Evolutionary conservation across 495 filamentous ascomycete species (phyloP), one percentile per base, ranked within the genome.

Genomic region (Hyaloscypha bicolor): DNA sequence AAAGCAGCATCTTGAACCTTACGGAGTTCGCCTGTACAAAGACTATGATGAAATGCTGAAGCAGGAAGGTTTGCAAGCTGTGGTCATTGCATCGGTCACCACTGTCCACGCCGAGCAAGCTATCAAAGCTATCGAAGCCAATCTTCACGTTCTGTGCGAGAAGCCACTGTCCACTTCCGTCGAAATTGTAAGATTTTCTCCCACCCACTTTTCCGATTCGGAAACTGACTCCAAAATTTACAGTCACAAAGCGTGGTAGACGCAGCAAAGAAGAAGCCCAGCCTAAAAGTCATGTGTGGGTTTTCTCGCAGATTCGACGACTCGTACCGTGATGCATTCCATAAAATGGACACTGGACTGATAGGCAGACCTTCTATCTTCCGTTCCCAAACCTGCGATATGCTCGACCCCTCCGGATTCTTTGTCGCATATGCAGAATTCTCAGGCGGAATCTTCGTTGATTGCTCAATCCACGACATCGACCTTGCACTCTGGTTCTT

Each of bases 401-500:
- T 81, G 69, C 78, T 81, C 39, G 85, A 87, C 53, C 83, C 83
- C 0, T 74, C 72, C 35, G 84, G 84, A 0, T 86, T 85, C 77
- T 87, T 84, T 66, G 82, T 88, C 37, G 79, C 78, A 8, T 87
- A 87, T 73, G 82, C 85, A 21, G 76, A 82, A 57, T 82, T 79
- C 75, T 80, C 76, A 14, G 85, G 85, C 33, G 85, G 85, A 0
- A 72, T 86, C 64, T 88, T 88, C 62, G 85, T 87, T 19, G 85
- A 87, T 75, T 84, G 81, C 75, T 77, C 75, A 9, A 83, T 87
- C 66, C 85, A 87, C 71, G 85, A 87, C 60, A 86, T 87, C 67
- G 85, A 87, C 65, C 79, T 87, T 0, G 75, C 82, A 0, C 76
- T 87, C 30, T 87, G 83, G 83, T 87, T 85, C 78, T 85, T 86